phyloP scores from a whole-genome alignment of 1,139 yeast genomes.

The Yamadazyma buinensis region DNA sequence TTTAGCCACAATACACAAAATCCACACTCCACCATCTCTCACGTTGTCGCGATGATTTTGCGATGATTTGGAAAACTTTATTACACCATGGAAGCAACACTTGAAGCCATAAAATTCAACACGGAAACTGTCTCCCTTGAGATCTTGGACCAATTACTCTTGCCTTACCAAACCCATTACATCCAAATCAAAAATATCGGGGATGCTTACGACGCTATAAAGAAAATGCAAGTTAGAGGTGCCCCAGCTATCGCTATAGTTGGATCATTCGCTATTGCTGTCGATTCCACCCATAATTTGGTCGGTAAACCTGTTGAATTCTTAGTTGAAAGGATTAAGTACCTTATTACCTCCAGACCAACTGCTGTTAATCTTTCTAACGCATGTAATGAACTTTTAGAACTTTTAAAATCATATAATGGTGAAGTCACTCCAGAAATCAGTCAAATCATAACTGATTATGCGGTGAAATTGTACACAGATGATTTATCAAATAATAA shows the following conservation, averaged over 20 bases:
- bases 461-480: slow-evolving; percentile 58
- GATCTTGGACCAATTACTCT: slow-evolving; percentile 74
- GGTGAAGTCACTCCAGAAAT: slow-evolving; percentile 24
- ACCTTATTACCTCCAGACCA: slow-evolving; percentile 76
- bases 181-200: slow-evolving; percentile 54
- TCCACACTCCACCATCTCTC: neutral
- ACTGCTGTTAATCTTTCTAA: slow-evolving; percentile 92
- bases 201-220: slow-evolving; percentile 80
- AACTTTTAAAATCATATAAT: slow-evolving; percentile 17
- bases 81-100: slow-evolving; percentile 17
- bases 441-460: slow-evolving; percentile 39
- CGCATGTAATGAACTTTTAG: slow-evolving; percentile 62
- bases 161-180: slow-evolving; percentile 78
- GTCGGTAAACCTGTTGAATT: slow-evolving; percentile 19
- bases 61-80: slow-evolving; percentile 1
- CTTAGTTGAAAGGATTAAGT: slow-evolving; percentile 51
- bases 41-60: too few species aligned
- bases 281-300: slow-evolving; percentile 46
- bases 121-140: slow-evolving; percentile 41
- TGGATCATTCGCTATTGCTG: slow-evolving; percentile 80
- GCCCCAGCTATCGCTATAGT: slow-evolving; percentile 99
- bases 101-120: slow-evolving; percentile 72
- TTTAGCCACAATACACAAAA: too few species aligned
- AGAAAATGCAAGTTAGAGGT: slow-evolving; percentile 91
- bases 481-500: slow-evolving; percentile 76